Evolutionary conservation across 2,329 filamentous ascomycete species (phyloP), one percentile per base, ranked within the genome.

Genomic region (Aspergillus sp.): DNA sequence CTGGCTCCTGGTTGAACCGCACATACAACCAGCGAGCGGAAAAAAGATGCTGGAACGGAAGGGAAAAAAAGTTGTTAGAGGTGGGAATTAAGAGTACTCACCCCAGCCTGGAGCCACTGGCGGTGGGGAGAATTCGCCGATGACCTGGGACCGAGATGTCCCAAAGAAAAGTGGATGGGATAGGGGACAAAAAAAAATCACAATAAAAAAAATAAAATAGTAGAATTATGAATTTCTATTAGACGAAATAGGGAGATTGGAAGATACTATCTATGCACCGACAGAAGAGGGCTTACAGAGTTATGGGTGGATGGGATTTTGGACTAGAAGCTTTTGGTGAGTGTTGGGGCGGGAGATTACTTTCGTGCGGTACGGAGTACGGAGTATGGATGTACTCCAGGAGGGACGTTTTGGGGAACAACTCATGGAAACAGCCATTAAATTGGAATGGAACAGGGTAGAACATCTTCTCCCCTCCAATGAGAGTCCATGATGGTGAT

Each of bases 321-420:
- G 47, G 32, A 50, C 47, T 50, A 50, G 15, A 17, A 50, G 25
- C 47, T 60, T 64, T 67, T 64, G 65, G 54, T 63, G 62, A 62
- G 62, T 60, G 63, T 65, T 65, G 69, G 69, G 70, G 67, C 64
- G 65, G 69, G 63, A 61, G 58, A 36, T 57, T 54, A 57, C 55
- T 52, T 56, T 59, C 43, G 53, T 53, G 53, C 38, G 48, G 57
- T 58, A 54, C 32, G 60, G 55, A 38, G 32, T 54, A 49, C 43
- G 32, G 19, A 39, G 45, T 43, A 39, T 48, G 55, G 43, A 32
- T 25, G 10, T 23, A 50, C 19, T 49, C 41, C 45, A 39, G 32
- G 23, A 49, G n/a, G 32, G 32, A 36, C 32, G 32, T 45, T 23
- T 49, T 49, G 13, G 25, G 10, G 17, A 28, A 17, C 25, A 32